These are phyloP conservation scores for Spergularia marina DNA, from an alignment of 148 eudicot species.

Conservation along the genomic window DNA sequence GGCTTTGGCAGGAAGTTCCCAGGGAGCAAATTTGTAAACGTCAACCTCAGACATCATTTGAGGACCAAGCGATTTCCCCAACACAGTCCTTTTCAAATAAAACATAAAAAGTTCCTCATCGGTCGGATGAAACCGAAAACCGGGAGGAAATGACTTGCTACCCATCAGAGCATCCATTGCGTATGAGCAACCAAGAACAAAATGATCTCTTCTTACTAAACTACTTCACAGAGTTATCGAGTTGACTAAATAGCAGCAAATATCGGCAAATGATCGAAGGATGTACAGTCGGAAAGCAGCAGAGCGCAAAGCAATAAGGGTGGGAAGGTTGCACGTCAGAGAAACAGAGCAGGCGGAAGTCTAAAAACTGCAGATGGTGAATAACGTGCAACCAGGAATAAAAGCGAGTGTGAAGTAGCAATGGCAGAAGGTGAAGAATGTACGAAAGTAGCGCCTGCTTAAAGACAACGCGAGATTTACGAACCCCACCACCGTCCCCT, in stretches of 20 bases:
- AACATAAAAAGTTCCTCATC: slow-evolving; percentile 64
- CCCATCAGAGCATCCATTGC: slow-evolving; percentile 23
- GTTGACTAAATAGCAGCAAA: slow-evolving; percentile 2
- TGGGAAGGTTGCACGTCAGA: background rate
- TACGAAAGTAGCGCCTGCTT: slow-evolving; percentile 5
- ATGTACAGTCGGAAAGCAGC: background rate
- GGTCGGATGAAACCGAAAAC: slow-evolving; percentile 78
- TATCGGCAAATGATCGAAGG: background rate
- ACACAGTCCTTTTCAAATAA: slow-evolving; percentile 68
- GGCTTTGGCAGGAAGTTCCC: slow-evolving; percentile 64
- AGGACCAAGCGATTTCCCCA: slow-evolving; percentile 42
- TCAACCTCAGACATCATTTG: slow-evolving; percentile 56
- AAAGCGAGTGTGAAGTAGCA: background rate
- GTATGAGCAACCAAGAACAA: slow-evolving; percentile 8
- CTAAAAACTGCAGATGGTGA: background rate
- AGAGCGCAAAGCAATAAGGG: background rate
- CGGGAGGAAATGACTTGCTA: slow-evolving; percentile 41
- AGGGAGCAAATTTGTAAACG: slow-evolving; percentile 50
- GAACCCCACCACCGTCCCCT: slow-evolving; percentile 30
- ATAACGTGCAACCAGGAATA: background rate
- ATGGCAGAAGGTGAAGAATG: slow-evolving; percentile 4
- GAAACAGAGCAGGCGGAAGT: background rate
- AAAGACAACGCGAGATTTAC: background rate
- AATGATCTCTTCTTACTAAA: background rate
- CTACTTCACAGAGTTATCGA: background rate